Percentiles rank a stretch among this genome's conserved stretches.
Evolutionary conservation across 768 basidiomycete species (phyloP).

Genomic region (Gyrodon lividus): DNA sequence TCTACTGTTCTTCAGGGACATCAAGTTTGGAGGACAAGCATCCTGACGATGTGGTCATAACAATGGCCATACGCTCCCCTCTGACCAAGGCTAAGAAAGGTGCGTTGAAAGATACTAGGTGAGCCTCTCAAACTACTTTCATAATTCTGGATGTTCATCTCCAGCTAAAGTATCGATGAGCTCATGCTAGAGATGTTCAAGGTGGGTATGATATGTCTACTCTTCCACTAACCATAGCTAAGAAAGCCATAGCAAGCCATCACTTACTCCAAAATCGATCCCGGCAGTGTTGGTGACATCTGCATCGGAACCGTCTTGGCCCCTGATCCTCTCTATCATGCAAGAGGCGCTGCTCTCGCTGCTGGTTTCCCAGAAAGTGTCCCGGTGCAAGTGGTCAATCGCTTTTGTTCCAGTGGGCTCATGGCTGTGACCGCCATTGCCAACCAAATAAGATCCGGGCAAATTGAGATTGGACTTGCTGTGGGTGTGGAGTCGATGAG

Average conservation of each 20-base stretch:
- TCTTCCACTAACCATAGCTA: background rate
- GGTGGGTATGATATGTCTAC: conserved; percentile 33
- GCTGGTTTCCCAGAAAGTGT: conserved; percentile 81
- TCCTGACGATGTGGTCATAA: conserved; percentile 80
- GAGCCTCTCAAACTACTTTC: conserved; percentile 19
- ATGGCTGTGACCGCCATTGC: conserved; percentile 79
- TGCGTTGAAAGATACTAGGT: conserved; percentile 69
- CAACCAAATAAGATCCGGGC: conserved; percentile 73
- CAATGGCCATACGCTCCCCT: conserved; percentile 75
- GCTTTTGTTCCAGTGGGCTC: conserved; percentile 84
- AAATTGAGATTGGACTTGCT: conserved; percentile 78
- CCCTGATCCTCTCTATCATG: conserved; percentile 63
- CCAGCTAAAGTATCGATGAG: conserved; percentile 62
- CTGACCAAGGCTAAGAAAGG: conserved; percentile 78
- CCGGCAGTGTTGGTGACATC: conserved; percentile 68
- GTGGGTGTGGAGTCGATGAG: conserved; percentile 90
- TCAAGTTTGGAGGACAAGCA: conserved; percentile 54
- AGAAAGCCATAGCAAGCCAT: conserved; percentile 51
- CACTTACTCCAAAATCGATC: conserved; percentile 56
- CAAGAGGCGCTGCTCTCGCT: conserved; percentile 70
- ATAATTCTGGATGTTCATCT: conserved; percentile 8
- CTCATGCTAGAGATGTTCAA: conserved; percentile 81
- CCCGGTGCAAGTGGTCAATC: conserved; percentile 71
- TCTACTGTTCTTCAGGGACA: conserved; percentile 47
- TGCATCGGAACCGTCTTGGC: conserved; percentile 78